These are phyloP conservation scores for Penicillium italicum DNA, from an alignment of 2,329 filamentous ascomycete species.

Conservation along the genomic window DNA sequence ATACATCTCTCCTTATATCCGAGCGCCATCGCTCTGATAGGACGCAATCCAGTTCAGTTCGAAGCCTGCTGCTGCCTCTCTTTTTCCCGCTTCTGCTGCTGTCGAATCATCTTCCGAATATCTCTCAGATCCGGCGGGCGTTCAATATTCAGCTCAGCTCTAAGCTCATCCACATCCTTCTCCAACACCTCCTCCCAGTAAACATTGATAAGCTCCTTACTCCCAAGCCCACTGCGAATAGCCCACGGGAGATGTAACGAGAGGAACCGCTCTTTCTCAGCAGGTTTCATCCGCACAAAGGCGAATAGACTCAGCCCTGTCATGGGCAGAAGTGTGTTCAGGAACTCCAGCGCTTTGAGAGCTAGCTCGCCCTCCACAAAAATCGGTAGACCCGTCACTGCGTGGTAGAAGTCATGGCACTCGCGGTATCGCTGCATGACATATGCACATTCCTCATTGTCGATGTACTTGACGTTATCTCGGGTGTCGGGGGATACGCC, in stretches of 20 bases:
- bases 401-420: constrained; percentile 97
- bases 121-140: constrained; percentile 79
- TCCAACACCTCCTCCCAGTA: constrained; percentile 97
- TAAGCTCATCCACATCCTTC: constrained; percentile 73
- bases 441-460: constrained; percentile 93
- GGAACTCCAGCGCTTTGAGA: constrained; percentile 96
- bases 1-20: constrained; percentile 12
- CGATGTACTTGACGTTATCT: constrained; percentile 77
- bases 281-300: constrained; percentile 59
- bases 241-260: constrained; percentile 77
- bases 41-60: not conserved
- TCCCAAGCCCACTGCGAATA: constrained; percentile 70
- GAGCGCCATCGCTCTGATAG: not conserved
- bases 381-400: constrained; percentile 82
- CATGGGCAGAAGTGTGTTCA: constrained; percentile 93
- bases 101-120: constrained; percentile 67
- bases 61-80: constrained; percentile 38
- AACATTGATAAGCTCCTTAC: constrained; percentile 84
- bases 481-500: constrained; percentile 90
- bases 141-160: constrained; percentile 75
- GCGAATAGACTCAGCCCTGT: constrained; percentile 82
- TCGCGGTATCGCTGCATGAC: constrained; percentile 98
- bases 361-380: constrained; percentile 95
- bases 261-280: constrained; percentile 64
- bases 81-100: constrained; percentile 64